Conservation (phyloP, 805 yeast species). For the Yamadazyma takamatsuzukensis region DNA sequence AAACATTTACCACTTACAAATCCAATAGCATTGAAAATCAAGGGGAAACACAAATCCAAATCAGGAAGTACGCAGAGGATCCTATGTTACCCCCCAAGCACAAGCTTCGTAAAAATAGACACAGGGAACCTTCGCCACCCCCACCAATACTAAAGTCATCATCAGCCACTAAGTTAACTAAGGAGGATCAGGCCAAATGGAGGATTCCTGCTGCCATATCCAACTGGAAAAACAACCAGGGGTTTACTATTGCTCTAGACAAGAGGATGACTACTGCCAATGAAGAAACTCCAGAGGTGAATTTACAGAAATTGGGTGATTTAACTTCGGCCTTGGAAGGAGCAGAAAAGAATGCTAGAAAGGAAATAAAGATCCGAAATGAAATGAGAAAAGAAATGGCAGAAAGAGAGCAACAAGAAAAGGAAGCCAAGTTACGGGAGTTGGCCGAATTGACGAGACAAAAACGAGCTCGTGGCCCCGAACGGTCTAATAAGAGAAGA, state of each 20-base stretch:
- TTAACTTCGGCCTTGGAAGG: constrained; percentile 68
- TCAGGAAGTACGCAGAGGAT: constrained; percentile 67
- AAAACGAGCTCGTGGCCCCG: constrained; percentile 11
- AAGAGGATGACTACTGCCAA: constrained; percentile 64
- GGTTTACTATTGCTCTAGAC: constrained; percentile 78
- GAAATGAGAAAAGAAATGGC: constrained; percentile 23
- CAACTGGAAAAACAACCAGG: constrained; percentile 93
- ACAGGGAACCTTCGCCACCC: constrained; percentile 53
- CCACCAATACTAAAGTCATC: constrained; percentile 51
- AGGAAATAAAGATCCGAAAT: constrained; percentile 21
- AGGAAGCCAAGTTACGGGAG: constrained; percentile 24
- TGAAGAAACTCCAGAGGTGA: constrained; percentile 26
- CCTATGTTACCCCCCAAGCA: constrained; percentile 84
- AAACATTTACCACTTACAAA: constrained; percentile 30
- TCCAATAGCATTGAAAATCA: constrained; percentile 13
- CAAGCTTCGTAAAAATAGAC: constrained; percentile 69
- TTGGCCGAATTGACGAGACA: constrained; percentile 25
- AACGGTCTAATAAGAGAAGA: constrained; percentile 1
- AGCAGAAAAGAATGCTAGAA: constrained; percentile 43
- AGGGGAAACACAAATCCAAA: constrained; percentile 49
- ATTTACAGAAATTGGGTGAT: constrained; percentile 56
- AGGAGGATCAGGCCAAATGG: constrained; percentile 79
- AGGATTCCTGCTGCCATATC: constrained; percentile 87
- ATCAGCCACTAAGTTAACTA: constrained; percentile 45
- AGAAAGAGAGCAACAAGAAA: constrained; percentile 22